Evolutionary conservation across 345 rosid species (phyloP).

Genomic region (Cardamine occulta): DNA sequence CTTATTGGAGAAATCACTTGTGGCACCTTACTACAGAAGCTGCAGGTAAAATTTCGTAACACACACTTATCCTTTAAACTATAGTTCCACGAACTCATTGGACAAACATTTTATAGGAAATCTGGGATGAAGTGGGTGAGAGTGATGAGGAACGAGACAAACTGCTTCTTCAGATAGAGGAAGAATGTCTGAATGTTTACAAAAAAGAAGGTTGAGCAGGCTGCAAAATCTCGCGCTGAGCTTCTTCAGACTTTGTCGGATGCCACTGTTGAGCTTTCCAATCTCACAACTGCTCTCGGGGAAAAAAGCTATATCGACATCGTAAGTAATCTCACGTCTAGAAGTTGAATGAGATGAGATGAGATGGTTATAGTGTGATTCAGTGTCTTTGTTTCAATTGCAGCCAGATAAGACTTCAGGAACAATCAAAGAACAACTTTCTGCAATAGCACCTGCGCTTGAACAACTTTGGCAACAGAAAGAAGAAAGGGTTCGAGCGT

Average conservation of each 20-base stretch:
- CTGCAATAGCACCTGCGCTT: slow-evolving; percentile 88
- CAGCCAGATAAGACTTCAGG: slow-evolving; percentile 82
- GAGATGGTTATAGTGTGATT: background rate
- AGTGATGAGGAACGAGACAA: slow-evolving; percentile 90
- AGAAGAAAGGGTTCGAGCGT: slow-evolving; percentile 80
- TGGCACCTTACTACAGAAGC: slow-evolving; percentile 76
- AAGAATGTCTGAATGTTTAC: slow-evolving; percentile 91
- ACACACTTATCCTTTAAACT: background rate
- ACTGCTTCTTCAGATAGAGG: slow-evolving; percentile 91
- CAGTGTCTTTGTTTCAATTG: slow-evolving; percentile 26
- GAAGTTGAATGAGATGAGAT: slow-evolving; percentile 1
- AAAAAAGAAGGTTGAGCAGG: slow-evolving; percentile 89
- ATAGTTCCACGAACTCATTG: slow-evolving; percentile 7
- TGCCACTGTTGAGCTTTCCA: slow-evolving; percentile 79
- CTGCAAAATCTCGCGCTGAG: slow-evolving; percentile 83
- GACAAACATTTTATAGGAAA: slow-evolving; percentile 56
- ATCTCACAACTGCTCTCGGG: slow-evolving; percentile 79
- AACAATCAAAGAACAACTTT: slow-evolving; percentile 96
- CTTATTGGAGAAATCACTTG: slow-evolving; percentile 85
- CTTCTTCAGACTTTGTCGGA: slow-evolving; percentile 87
- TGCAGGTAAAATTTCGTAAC: slow-evolving; percentile 60
- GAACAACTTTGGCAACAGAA: slow-evolving; percentile 93
- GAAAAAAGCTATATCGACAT: slow-evolving; percentile 68
- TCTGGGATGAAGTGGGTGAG: slow-evolving; percentile 99
- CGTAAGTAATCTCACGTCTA: slow-evolving; percentile 53